Evolutionary conservation across 2,329 filamentous ascomycete genomes (phyloP), one percentile per base, ranked within the genome.

Genomic region (Fusarium sterilihyphosum): DNA sequence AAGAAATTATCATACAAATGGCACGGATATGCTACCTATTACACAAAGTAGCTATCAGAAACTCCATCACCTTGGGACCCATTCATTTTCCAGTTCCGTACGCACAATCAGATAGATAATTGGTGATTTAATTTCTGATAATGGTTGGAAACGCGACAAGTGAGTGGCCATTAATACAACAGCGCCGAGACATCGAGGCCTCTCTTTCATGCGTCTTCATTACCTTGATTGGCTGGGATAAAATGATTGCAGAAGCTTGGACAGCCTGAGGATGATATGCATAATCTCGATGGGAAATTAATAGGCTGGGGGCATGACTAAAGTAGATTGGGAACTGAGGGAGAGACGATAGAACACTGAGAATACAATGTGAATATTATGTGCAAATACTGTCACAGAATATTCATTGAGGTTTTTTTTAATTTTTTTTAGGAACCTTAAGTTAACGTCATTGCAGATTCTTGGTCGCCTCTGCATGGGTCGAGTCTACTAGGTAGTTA

Each of bases 401-500:
- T 22, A 33, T 44, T 11, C 13, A 50, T 33, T 18, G 29, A 56
- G 14, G 17, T 22, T 50, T 35, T 54, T 18, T 13, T n/a, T n/a
- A n/a, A n/a, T n/a, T 41, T 50, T 64, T 64, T 38, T 22, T 44
- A 24, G 24, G 18, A 50, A 64, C 49, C 57, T 46, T 33, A 70
- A 58, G 9, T 70, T 9, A 53, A 70, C 67, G 67, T 70, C 67
- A 70, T 70, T 54, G 38, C 16, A 53, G 41, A 38, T 20, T 33
- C 29, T 35, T 59, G 26, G 24, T 50, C 52, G 40, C 14, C 22
- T 47, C 18, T 56, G 12, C 37, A 63, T 57, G 43, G 64, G 35
- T 33, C 22, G 31, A 67, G 38, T 49, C 47, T 35, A 26, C 26
- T 26, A 29, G 26, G 26, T 26, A 44, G 43, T 46, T 26, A 69